phyloP scores from a whole-genome alignment of 2,329 filamentous ascomycete genomes.

The Penicillium sp. region DNA sequence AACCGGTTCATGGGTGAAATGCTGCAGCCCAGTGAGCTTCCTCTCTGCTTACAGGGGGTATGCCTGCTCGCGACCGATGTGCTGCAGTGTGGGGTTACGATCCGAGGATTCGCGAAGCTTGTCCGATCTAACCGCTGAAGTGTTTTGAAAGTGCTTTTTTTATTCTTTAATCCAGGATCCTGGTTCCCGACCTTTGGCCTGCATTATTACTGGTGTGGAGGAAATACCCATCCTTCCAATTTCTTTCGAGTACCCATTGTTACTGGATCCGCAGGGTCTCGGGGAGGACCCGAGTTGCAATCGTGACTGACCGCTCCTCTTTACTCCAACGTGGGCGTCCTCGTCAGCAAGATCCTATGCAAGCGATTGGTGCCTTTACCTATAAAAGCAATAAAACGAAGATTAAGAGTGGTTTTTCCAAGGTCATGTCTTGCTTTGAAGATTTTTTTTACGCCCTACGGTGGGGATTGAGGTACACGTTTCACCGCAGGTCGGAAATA shows the following conservation, averaged over 20 bases:
- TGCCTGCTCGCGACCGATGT: conserved; percentile 13
- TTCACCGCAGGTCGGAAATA: conserved; percentile 15
- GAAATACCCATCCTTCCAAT: neutral
- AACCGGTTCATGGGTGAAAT: conserved; percentile 14
- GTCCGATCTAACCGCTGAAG: conserved; percentile 12
- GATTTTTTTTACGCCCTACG: neutral
- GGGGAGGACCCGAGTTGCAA: conserved; percentile 2
- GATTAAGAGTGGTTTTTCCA: neutral
- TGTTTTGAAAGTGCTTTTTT: neutral
- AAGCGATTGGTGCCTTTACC: neutral
- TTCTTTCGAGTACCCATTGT: neutral
- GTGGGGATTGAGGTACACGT: conserved; percentile 1
- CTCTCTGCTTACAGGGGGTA: conserved; percentile 8
- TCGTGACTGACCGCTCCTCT: conserved; percentile 20
- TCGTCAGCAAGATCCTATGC: neutral
- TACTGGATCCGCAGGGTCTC: neutral
- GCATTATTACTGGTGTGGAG: neutral
- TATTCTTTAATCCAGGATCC: neutral
- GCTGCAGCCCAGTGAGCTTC: conserved; percentile 6
- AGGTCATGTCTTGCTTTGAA: neutral
- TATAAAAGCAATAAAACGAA: neutral
- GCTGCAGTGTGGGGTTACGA: conserved; percentile 18
- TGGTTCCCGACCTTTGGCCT: neutral
- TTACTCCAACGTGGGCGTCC: neutral
- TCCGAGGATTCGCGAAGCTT: conserved; percentile 20